A percentile compares a stretch with the other conserved stretches of the same genome.
These are phyloP conservation scores for Pugionium cornutum DNA, from an alignment of 345 rosid genomes.

Conservation along the genomic window DNA sequence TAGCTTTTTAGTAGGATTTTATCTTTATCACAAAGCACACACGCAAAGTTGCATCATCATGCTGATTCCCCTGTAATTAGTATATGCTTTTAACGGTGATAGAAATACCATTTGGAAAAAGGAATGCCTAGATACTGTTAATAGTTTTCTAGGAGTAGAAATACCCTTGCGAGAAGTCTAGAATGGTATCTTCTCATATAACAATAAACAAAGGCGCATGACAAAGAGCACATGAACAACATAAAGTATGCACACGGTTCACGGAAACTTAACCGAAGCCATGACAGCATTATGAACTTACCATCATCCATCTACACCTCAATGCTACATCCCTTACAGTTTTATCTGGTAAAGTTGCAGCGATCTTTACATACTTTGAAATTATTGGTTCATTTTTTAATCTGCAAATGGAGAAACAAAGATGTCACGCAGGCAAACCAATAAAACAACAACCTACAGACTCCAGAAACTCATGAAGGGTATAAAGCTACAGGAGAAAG, in stretches of 20 bases:
- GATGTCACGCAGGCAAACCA: slow-evolving; percentile 11
- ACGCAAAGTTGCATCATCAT: slow-evolving; percentile 31
- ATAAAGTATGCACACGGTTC: background rate
- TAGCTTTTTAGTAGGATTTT: slow-evolving; percentile 34
- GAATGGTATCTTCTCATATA: slow-evolving; percentile 7
- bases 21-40: slow-evolving; percentile 39
- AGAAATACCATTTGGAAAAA: slow-evolving; percentile 12
- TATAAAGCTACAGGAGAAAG: too few relatives aligned
- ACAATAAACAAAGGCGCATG: slow-evolving; percentile 8
- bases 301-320: slow-evolving; percentile 83
- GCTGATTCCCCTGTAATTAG: slow-evolving; percentile 23
- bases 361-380: slow-evolving; percentile 83
- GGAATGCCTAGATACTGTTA: slow-evolving; percentile 20
- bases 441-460: slow-evolving; percentile 1
- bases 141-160: slow-evolving; percentile 13
- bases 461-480: background rate
- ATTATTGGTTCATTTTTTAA: slow-evolving; percentile 70
- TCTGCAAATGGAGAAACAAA: slow-evolving; percentile 40
- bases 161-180: slow-evolving; percentile 10
- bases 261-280: slow-evolving; percentile 10
- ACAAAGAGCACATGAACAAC: slow-evolving; percentile 12
- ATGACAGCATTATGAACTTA: slow-evolving; percentile 27
- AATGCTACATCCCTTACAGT: slow-evolving; percentile 96
- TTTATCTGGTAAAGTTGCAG: slow-evolving; percentile 77
- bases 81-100: slow-evolving; percentile 32